These are phyloP conservation scores for Cryptosporidium andersoni DNA, from an alignment of 169 alveolate genomes.

Conservation along the genomic window DNA sequence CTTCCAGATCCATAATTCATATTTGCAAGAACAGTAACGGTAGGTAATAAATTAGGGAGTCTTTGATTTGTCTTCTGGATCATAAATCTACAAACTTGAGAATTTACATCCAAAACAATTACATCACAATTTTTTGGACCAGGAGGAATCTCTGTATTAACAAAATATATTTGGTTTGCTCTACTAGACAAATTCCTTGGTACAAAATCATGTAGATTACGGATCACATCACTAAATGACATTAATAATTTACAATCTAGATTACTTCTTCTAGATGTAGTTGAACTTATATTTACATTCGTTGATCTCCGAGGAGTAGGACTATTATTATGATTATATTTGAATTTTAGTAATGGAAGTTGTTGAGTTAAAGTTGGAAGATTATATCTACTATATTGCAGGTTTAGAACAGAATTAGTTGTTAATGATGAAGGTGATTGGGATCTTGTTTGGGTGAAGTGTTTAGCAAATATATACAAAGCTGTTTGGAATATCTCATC, in stretches of 20 bases:
- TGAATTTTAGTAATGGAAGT: conserved; percentile 51
- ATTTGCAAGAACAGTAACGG: conserved; percentile 21
- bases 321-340: conserved; percentile 21
- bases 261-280: not conserved
- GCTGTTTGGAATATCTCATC: not conserved
- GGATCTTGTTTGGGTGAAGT: not conserved
- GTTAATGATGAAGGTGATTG: not conserved
- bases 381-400: too few relatives aligned
- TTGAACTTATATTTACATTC: not conserved
- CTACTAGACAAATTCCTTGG: not conserved
- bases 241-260: not conserved
- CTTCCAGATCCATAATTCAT: not conserved
- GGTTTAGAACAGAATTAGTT: too few relatives aligned
- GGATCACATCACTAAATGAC: conserved; percentile 16
- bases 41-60: not conserved
- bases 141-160: not conserved
- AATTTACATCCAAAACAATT: conserved; percentile 1
- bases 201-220: not conserved
- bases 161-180: conserved; percentile 5
- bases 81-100: not conserved
- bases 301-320: conserved; percentile 20
- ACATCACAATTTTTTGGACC: conserved; percentile 5
- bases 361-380: too few relatives aligned
- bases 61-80: conserved; percentile 5
- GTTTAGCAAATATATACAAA: conserved; percentile 23